Conservation (phyloP, 805 yeast species). For the Wickerhamomyces subpelliculosus region DNA sequence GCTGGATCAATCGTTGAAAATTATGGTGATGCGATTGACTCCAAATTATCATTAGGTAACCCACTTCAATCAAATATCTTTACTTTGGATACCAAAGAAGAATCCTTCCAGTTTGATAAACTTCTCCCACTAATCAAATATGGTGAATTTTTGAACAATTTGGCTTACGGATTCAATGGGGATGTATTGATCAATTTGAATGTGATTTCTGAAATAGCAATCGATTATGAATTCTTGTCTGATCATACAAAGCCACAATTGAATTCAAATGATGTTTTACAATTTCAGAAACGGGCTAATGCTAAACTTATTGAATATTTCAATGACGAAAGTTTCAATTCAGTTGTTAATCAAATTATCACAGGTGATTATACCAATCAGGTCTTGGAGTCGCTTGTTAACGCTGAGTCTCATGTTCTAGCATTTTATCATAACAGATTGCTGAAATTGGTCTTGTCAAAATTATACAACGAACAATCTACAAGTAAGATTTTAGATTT, state of each 20-base stretch:
- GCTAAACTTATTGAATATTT: neutral
- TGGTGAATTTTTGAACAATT: slow-evolving; percentile 19
- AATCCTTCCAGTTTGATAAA: slow-evolving; percentile 6
- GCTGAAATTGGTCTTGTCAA: slow-evolving; percentile 26
- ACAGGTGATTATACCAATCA: slow-evolving; percentile 11
- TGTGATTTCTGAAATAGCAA: slow-evolving; percentile 28
- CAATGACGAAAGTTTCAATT: slow-evolving; percentile 15
- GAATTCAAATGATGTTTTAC: neutral
- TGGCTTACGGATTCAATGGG: slow-evolving; percentile 12
- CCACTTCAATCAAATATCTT: slow-evolving; percentile 37
- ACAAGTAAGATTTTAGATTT: slow-evolving; percentile 18
- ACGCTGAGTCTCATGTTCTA: slow-evolving; percentile 2
- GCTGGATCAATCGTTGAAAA: slow-evolving; percentile 14
- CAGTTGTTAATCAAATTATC: slow-evolving; percentile 10
- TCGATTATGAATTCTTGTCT: slow-evolving; percentile 31
- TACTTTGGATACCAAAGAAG: slow-evolving; percentile 11
- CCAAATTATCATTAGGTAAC: slow-evolving; percentile 38
- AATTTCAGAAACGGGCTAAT: neutral
- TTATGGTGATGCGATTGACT: slow-evolving; percentile 27
- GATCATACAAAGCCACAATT: neutral
- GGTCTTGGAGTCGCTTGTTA: slow-evolving; percentile 1
- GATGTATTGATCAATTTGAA: slow-evolving; percentile 22
- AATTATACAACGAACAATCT: slow-evolving; percentile 13
- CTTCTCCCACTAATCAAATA: slow-evolving; percentile 17
- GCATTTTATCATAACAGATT: slow-evolving; percentile 30